Conservation (phyloP, 176 grass and related monocot species). For the Cenchrus purpureus region DNA sequence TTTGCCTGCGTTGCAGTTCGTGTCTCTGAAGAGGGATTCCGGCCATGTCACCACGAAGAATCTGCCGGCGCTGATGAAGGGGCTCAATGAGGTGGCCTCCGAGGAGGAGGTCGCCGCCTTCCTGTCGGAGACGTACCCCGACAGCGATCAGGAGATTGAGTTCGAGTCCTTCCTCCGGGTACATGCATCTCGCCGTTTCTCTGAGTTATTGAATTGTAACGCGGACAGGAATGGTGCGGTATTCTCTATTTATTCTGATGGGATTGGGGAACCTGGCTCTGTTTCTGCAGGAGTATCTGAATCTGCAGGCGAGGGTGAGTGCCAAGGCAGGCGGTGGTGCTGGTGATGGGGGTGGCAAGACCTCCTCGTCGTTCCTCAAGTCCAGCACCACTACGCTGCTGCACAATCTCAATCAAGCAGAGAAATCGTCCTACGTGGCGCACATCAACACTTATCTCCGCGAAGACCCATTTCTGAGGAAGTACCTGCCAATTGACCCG, state of each 20-base stretch:
- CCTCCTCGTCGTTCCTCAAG: constrained; percentile 71
- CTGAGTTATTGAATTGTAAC: not conserved
- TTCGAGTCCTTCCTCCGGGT: constrained; percentile 91
- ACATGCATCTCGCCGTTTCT: constrained; percentile 36
- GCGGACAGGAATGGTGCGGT: not conserved
- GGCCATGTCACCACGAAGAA: constrained; percentile 80
- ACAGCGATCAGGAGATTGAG: constrained; percentile 77
- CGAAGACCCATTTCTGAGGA: constrained; percentile 88
- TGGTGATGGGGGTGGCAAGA: constrained; percentile 49
- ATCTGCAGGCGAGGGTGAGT: constrained; percentile 66
- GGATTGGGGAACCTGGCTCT: constrained; percentile 2
- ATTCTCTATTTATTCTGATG: constrained; percentile 8
- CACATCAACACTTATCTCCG: constrained; percentile 93
- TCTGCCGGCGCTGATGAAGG: constrained; percentile 78
- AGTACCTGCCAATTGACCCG: constrained; percentile 89
- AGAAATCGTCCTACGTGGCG: constrained; percentile 92
- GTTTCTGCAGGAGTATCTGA: constrained; percentile 70
- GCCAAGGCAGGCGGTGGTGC: constrained; percentile 52
- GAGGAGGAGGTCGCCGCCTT: constrained; percentile 71
- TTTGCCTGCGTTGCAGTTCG: constrained; percentile 53
- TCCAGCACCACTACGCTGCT: constrained; percentile 82
- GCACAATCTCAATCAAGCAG: constrained; percentile 91
- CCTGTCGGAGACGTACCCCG: constrained; percentile 66
- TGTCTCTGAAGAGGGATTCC: constrained; percentile 66
- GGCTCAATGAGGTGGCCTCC: constrained; percentile 67